Evolutionary conservation across 306 rosid genomes (phyloP).

Genomic region (Malus sylvestris): DNA sequence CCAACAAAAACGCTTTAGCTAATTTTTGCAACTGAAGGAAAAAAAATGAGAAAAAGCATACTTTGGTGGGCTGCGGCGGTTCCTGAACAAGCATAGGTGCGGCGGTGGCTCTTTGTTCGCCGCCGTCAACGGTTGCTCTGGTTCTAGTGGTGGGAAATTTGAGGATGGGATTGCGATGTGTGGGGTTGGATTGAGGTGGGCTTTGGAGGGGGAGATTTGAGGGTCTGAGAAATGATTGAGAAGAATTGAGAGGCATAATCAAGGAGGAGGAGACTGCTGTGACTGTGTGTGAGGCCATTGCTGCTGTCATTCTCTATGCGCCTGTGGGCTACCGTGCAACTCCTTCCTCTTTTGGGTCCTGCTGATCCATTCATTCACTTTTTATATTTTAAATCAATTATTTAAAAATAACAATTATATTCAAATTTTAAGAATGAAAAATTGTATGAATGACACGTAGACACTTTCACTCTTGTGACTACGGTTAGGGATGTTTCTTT

Average conservation of each 20-base stretch:
- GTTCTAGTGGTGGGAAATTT: conserved; percentile 31
- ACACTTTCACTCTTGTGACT: too few species aligned
- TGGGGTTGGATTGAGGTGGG: conserved; percentile 11
- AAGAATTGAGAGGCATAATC: conserved; percentile 20
- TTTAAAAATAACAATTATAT: too few species aligned
- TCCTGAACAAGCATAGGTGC: conserved; percentile 35
- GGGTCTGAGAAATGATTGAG: conserved; percentile 18
- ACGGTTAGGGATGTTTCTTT: too few species aligned
- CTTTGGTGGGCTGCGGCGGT: conserved; percentile 31
- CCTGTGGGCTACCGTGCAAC: not conserved
- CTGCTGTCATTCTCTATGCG: not conserved
- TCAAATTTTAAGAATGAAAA: not conserved
- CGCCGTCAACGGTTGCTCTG: conserved; percentile 54
- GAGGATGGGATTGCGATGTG: not conserved
- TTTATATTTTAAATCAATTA: not conserved
- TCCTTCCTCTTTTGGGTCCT: not conserved
- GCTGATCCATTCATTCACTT: not conserved
- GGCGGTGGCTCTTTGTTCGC: conserved; percentile 39
- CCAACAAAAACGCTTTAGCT: too few species aligned
- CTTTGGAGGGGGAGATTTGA: conserved; percentile 21
- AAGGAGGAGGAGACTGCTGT: conserved; percentile 5
- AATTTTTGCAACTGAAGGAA: not conserved
- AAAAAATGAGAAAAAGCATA: conserved; percentile 13
- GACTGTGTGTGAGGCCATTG: conserved; percentile 27
- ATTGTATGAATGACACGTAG: too few species aligned